Evolutionary conservation across 2,329 filamentous ascomycete genomes (phyloP).

Genomic region (Aspergillus pseudoglaucus): DNA sequence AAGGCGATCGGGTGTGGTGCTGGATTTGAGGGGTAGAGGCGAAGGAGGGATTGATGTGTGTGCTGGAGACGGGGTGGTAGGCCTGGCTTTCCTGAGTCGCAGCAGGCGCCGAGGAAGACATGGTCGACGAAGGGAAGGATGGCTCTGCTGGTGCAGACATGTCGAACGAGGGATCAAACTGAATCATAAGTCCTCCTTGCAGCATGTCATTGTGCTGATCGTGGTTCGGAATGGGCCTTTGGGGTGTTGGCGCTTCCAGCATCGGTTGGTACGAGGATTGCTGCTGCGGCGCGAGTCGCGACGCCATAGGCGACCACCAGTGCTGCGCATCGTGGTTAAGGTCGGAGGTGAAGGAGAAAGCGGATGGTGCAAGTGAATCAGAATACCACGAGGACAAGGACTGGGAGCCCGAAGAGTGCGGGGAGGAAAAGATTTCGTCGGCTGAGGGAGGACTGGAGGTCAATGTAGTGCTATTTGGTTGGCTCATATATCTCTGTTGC

Average conservation of each 20-base stretch:
- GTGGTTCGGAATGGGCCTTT: constrained; percentile 24
- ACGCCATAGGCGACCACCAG: constrained; percentile 37
- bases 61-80: constrained; percentile 12
- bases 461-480: constrained; percentile 22
- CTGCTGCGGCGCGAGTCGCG: constrained; percentile 29
- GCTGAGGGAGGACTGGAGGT: constrained; percentile 30
- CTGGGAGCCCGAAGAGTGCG: constrained; percentile 33
- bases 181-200: constrained; percentile 36
- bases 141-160: constrained; percentile 22
- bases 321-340: constrained; percentile 32
- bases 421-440: constrained; percentile 34
- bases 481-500: constrained; percentile 27
- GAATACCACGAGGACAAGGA: constrained; percentile 38
- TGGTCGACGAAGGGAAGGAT: constrained; percentile 20
- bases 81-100: constrained; percentile 8
- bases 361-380: constrained; percentile 30
- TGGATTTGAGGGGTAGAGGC: constrained; percentile 23
- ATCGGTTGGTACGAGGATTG: constrained; percentile 31
- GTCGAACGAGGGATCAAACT: constrained; percentile 32
- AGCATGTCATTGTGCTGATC: constrained; percentile 27
- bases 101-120: constrained; percentile 12
- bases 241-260: constrained; percentile 28
- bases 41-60: constrained; percentile 18
- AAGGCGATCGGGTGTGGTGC: constrained; percentile 28
- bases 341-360: constrained; percentile 35